Evolutionary conservation across 805 yeast genomes (phyloP).

Genomic region (Wickerhamomyces bovis): DNA sequence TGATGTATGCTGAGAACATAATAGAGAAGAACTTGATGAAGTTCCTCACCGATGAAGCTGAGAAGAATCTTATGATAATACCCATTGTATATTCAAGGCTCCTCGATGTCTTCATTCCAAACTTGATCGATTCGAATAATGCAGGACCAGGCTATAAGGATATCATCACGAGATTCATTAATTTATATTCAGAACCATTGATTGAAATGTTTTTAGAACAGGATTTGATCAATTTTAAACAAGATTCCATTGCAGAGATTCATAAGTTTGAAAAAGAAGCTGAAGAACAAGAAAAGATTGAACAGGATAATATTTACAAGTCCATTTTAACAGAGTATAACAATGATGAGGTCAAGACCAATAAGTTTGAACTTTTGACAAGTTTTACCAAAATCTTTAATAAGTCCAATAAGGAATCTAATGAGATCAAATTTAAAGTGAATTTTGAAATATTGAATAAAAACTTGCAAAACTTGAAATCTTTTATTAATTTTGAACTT

Average conservation of each 20-base stretch:
- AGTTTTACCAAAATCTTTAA: conserved; percentile 59
- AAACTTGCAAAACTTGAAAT: conserved; percentile 69
- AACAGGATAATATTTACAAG: conserved; percentile 38
- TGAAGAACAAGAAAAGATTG: conserved; percentile 28
- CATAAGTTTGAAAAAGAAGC: conserved; percentile 21
- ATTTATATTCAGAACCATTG: conserved; percentile 32
- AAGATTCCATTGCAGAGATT: conserved; percentile 22
- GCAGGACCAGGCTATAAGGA: conserved; percentile 29
- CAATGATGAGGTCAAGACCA: conserved; percentile 24
- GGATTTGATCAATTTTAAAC: conserved; percentile 26
- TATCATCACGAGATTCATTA: conserved; percentile 27
- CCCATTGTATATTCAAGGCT: conserved; percentile 28
- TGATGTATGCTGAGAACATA: conserved; percentile 32
- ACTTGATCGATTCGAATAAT: conserved; percentile 31
- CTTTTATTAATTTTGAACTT: conserved; percentile 74
- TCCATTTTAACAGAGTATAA: conserved; percentile 34
- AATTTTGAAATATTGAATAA: conserved; percentile 70
- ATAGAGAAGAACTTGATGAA: conserved; percentile 31
- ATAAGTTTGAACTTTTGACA: conserved; percentile 52
- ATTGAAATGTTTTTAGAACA: conserved; percentile 28
- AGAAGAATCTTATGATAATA: conserved; percentile 23
- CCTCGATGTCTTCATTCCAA: conserved; percentile 27
- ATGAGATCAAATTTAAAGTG: conserved; percentile 61
- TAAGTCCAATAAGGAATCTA: conserved; percentile 27
- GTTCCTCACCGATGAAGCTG: conserved; percentile 22